These are phyloP conservation scores for Arthrobotrys sinensis DNA, from an alignment of 2,329 filamentous ascomycete species.

Conservation along the genomic window DNA sequence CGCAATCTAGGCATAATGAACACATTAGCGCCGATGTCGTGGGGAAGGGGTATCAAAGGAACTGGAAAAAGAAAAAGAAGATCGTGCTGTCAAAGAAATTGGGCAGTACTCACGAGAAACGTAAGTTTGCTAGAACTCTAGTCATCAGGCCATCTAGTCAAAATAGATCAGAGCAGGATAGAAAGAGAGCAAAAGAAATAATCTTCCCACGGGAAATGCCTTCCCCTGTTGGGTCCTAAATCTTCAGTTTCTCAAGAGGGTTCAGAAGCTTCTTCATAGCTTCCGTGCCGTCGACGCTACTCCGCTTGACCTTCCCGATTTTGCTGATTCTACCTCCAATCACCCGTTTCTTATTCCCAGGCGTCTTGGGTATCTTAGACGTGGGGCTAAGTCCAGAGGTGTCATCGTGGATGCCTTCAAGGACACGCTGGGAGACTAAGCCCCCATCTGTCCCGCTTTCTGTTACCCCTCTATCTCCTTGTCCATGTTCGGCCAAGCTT, in stretches of 20 bases:
- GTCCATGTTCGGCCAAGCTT: slow-evolving; percentile 23
- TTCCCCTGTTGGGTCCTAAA: slow-evolving; percentile 17
- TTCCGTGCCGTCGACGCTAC: slow-evolving; percentile 37
- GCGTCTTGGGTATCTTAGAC: slow-evolving; percentile 27
- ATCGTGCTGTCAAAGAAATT: slow-evolving; percentile 26
- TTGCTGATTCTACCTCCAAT: slow-evolving; percentile 50
- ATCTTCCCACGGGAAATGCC: background rate
- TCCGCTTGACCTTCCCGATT: slow-evolving; percentile 56
- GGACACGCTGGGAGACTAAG: slow-evolving; percentile 12
- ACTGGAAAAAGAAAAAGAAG: slow-evolving; percentile 9
- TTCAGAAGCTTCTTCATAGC: slow-evolving; percentile 57
- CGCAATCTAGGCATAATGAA: slow-evolving; percentile 34
- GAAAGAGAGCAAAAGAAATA: slow-evolving; percentile 21
- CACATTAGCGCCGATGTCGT: background rate
- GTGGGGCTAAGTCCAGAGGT: slow-evolving; percentile 26
- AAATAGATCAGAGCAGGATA: background rate
- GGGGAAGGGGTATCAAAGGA: background rate
- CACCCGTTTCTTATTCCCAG: slow-evolving; percentile 47
- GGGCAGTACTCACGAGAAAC: slow-evolving; percentile 54
- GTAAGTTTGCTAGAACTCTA: slow-evolving; percentile 28
- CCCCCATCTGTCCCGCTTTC: slow-evolving; percentile 1
- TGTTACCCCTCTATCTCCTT: slow-evolving; percentile 10
- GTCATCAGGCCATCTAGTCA: background rate
- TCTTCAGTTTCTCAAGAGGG: slow-evolving; percentile 47
- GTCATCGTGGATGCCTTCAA: slow-evolving; percentile 16